Conservation (phyloP, 306 rosid species). For the Vicia sativa region DNA sequence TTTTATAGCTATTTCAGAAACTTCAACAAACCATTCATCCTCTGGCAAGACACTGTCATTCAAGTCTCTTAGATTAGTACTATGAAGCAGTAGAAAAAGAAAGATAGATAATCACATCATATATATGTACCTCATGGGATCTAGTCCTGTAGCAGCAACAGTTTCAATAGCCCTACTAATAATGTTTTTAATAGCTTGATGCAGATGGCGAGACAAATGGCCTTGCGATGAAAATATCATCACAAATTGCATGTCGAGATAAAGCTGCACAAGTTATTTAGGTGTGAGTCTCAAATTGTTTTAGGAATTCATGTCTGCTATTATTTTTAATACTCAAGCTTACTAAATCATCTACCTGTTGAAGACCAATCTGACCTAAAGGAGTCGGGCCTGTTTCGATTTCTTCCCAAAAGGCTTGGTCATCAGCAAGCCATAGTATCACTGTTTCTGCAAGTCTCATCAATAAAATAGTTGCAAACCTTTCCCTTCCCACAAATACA, state of each 20-base stretch:
- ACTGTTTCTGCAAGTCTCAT: conserved; percentile 92
- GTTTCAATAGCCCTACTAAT: conserved; percentile 76
- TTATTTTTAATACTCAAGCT: neutral
- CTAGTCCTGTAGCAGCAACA: conserved; percentile 76
- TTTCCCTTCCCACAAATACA: conserved; percentile 84
- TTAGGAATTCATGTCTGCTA: neutral
- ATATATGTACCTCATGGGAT: conserved; percentile 46
- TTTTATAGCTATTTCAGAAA: conserved; percentile 79
- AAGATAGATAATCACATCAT: neutral
- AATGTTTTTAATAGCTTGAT: conserved; percentile 78
- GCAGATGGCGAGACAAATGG: conserved; percentile 76
- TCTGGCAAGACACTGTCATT: conserved; percentile 73
- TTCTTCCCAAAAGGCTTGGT: conserved; percentile 87
- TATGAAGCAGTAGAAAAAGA: conserved; percentile 20
- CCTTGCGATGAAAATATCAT: conserved; percentile 88
- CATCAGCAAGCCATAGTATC: conserved; percentile 83
- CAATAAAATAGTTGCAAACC: conserved; percentile 78
- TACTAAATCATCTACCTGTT: conserved; percentile 58
- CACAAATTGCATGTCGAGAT: conserved; percentile 95
- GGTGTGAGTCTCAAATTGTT: no score
- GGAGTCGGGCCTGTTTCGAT: conserved; percentile 66
- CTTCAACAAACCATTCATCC: conserved; percentile 96
- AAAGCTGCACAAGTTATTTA: conserved; percentile 57
- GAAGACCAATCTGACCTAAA: conserved; percentile 89
- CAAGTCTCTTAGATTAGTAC: conserved; percentile 14